Percentiles rank a stretch among this genome's conserved stretches.
Evolutionary conservation across 495 filamentous ascomycete species (phyloP).

Genomic region (Xanthoparmelia taractica): DNA sequence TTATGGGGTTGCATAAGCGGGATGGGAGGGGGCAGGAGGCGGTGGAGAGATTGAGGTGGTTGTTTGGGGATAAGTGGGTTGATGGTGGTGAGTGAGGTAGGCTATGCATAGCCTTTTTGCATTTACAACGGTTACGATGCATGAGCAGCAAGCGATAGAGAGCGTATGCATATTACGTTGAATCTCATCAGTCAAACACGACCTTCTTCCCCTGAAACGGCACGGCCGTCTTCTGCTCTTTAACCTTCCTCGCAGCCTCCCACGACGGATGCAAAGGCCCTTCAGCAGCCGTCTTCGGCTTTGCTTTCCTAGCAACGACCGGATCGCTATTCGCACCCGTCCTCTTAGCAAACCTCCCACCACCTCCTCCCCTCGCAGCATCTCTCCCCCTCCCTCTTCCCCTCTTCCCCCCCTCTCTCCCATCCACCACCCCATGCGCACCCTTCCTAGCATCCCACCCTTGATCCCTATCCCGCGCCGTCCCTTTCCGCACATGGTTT

Average conservation of each 20-base stretch:
- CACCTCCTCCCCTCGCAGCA: neutral
- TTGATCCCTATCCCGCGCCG: conserved; percentile 33
- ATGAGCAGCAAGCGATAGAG: neutral
- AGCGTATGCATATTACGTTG: neutral
- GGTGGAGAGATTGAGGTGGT: conserved; percentile 31
- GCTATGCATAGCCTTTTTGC: neutral
- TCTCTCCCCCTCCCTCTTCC: conserved; percentile 23
- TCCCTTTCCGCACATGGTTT: conserved; percentile 56
- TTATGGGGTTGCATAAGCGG: conserved; percentile 35
- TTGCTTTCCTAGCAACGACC: conserved; percentile 6
- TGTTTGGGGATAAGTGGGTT: conserved; percentile 26
- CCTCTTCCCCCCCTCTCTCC: conserved; percentile 22
- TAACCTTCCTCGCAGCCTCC: conserved; percentile 80
- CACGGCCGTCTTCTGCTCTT: conserved; percentile 57
- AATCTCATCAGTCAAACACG: conserved; percentile 60
- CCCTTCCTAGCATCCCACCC: conserved; percentile 45
- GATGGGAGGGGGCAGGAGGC: conserved; percentile 35
- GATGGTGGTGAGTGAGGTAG: neutral
- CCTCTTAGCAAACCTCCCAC: neutral
- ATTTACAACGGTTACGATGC: neutral
- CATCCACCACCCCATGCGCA: conserved; percentile 32
- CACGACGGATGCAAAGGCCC: conserved; percentile 82
- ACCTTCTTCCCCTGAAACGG: conserved; percentile 84
- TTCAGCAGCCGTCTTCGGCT: conserved; percentile 22
- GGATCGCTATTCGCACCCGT: conserved; percentile 27